A percentile compares a stretch with the other conserved stretches of the same genome.
These are phyloP conservation scores for Aspergillus campestris DNA, from an alignment of 495 filamentous ascomycete genomes.

Conservation along the genomic window DNA sequence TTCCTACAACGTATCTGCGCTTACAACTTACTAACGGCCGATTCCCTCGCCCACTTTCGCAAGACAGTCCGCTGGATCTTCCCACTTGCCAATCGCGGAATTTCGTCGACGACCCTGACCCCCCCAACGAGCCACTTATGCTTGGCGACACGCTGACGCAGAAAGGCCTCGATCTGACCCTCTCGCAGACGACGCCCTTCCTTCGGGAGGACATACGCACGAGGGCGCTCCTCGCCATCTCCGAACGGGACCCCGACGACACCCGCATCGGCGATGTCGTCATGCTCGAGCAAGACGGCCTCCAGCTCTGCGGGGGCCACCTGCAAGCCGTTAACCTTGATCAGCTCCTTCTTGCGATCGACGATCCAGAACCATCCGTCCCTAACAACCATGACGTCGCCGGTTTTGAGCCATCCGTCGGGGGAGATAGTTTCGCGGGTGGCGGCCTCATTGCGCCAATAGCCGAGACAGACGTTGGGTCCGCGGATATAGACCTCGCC, in stretches of 20 bases:
- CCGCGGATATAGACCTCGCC: conserved; percentile 33
- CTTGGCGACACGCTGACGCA: conserved; percentile 31
- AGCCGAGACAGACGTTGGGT: conserved; percentile 30
- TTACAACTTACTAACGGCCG: background rate
- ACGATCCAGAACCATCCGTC: conserved; percentile 35
- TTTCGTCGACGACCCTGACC: conserved; percentile 46
- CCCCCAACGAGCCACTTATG: conserved; percentile 56
- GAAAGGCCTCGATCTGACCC: conserved; percentile 20
- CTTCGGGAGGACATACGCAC: conserved; percentile 4
- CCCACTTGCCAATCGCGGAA: conserved; percentile 47
- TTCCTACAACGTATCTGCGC: too few relatives aligned
- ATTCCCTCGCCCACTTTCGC: conserved; percentile 24
- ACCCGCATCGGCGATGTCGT: conserved; percentile 34
- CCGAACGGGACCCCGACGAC: conserved; percentile 24
- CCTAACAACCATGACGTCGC: conserved; percentile 28
- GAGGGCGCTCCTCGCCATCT: conserved; percentile 2
- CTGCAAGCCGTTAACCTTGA: conserved; percentile 38
- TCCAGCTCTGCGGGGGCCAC: conserved; percentile 43
- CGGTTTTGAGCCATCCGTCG: conserved; percentile 38
- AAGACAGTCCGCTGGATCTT: conserved; percentile 35
- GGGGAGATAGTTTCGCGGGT: conserved; percentile 26
- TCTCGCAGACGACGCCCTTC: background rate
- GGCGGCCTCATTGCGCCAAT: conserved; percentile 34
- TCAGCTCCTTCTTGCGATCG: conserved; percentile 36
- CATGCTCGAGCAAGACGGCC: conserved; percentile 32